Conservation (phyloP, 192 early-diverging fungal genomes). For the Lunasporangiospora selenospora region DNA sequence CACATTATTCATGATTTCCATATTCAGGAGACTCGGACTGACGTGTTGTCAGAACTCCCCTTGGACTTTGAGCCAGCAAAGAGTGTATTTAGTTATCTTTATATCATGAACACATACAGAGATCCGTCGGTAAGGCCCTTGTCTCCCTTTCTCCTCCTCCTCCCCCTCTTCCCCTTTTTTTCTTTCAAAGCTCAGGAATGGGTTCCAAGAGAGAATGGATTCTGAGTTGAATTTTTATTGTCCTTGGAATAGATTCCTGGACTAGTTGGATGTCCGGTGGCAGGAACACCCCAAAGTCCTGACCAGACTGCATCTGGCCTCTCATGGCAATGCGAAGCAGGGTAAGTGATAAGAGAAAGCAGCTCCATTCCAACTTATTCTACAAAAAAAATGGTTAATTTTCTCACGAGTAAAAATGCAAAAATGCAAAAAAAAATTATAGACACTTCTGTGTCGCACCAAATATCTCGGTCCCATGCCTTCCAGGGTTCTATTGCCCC, state of each 20-base stretch:
- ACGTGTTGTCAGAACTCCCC: slow-evolving; percentile 11
- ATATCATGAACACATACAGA: slow-evolving; percentile 19
- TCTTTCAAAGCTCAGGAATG: too few species aligned
- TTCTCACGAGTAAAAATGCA: too few species aligned
- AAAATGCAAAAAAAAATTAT: too few species aligned
- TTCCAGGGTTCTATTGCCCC: slow-evolving; percentile 55
- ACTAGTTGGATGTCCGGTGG: slow-evolving; percentile 31
- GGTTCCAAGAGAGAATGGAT: too few species aligned
- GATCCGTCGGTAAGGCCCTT: slow-evolving; percentile 17
- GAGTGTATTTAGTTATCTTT: slow-evolving; percentile 32
- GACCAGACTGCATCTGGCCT: slow-evolving; percentile 21
- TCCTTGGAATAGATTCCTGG: too few species aligned
- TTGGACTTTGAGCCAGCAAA: slow-evolving; percentile 27
- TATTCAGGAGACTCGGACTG: slow-evolving; percentile 27
- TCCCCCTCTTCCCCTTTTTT: not conserved
- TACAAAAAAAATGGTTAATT: too few species aligned
- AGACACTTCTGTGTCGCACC: slow-evolving; percentile 32
- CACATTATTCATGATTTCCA: slow-evolving; percentile 21
- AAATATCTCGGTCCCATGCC: slow-evolving; percentile 28
- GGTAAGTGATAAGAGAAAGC: slow-evolving; percentile 11
- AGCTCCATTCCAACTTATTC: not conserved
- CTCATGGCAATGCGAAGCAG: slow-evolving; percentile 35
- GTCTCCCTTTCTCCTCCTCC: not conserved
- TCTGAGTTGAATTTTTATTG: too few species aligned
- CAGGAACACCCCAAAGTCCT: slow-evolving; percentile 2